Conservation (phyloP, 352 stramenopile species). For the Phytophthora aleatoria region DNA sequence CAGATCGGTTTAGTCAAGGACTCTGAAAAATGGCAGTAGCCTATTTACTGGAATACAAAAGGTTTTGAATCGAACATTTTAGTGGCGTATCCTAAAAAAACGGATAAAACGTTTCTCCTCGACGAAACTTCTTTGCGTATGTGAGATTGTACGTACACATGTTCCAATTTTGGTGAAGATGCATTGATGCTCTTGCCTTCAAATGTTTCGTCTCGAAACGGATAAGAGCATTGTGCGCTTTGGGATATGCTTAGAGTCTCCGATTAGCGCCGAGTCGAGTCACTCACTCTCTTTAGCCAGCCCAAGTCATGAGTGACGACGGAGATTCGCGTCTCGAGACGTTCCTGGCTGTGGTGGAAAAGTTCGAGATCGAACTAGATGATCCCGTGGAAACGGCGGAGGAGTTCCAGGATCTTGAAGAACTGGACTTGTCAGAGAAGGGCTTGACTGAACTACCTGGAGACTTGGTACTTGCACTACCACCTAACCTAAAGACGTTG, state of each 20-base stretch:
- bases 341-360: conserved; percentile 69
- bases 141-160: background rate
- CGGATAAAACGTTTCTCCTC: conserved; percentile 1
- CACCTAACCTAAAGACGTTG: conserved; percentile 71
- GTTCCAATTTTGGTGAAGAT: conserved; percentile 22
- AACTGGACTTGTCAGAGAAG: conserved; percentile 86
- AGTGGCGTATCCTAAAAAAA: background rate
- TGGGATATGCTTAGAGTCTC: conserved; percentile 26
- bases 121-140: background rate
- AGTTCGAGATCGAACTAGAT: conserved; percentile 73
- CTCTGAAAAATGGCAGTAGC: conserved; percentile 9
- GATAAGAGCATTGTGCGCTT: conserved; percentile 13
- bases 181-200: background rate
- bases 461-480: conserved; percentile 57
- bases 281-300: conserved; percentile 1
- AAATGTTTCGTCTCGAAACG: conserved; percentile 19
- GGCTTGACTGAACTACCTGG: conserved; percentile 59
- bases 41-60: conserved; percentile 37
- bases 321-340: conserved; percentile 41
- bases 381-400: conserved; percentile 62
- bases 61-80: conserved; percentile 20
- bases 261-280: conserved; percentile 18
- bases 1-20: no score
- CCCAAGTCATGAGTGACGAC: conserved; percentile 46
- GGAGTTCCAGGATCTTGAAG: conserved; percentile 74